Evolutionary conservation across 805 yeast genomes (phyloP).

Genomic region (Saccharomycopsis schoenii): DNA sequence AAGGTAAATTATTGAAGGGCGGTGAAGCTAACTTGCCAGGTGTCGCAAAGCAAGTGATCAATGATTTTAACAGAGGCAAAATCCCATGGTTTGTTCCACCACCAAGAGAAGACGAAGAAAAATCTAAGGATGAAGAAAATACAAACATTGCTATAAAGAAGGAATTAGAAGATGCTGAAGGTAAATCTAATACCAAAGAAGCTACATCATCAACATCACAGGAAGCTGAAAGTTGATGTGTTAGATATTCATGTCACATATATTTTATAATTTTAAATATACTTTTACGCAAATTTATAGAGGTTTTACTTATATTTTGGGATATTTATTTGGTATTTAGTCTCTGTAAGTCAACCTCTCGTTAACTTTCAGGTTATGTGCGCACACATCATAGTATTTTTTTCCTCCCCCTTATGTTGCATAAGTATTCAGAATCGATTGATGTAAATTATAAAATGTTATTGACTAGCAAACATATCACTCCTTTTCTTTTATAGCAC

Average conservation of each 20-base stretch:
- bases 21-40: slow-evolving; percentile 97
- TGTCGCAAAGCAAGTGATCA: slow-evolving; percentile 79
- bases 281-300: background rate
- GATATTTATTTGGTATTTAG: background rate
- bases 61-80: slow-evolving; percentile 93
- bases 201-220: background rate
- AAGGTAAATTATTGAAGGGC: slow-evolving; percentile 87
- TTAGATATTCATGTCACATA: background rate
- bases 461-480: no score
- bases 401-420: no score
- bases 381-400: background rate
- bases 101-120: slow-evolving; percentile 56
- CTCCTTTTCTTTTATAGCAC: no score
- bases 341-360: background rate
- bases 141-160: background rate
- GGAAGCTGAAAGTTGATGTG: background rate
- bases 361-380: background rate
- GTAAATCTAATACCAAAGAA: background rate
- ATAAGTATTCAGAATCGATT: no score
- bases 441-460: no score
- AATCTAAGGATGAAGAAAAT: slow-evolving; percentile 25
- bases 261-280: background rate
- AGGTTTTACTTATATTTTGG: background rate
- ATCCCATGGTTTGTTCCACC: slow-evolving; percentile 98
- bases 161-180: background rate